Conservation (phyloP, 2,329 filamentous ascomycete species). For the Teratosphaeria epicoccoides region DNA sequence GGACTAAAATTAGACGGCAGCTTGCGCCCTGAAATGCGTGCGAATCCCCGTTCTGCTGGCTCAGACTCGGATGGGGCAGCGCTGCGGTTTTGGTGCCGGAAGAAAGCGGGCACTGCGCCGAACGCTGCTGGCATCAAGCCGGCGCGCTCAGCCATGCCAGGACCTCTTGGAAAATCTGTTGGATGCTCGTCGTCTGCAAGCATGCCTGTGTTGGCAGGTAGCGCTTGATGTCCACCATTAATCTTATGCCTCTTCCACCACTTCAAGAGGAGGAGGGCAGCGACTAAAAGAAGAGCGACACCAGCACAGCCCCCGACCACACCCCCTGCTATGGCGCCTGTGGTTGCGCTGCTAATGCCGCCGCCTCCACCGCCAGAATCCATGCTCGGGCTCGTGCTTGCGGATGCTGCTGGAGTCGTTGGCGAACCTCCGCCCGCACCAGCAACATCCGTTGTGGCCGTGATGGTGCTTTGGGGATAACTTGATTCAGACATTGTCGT, state of each 20-base stretch:
- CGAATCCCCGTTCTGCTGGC: constrained; percentile 33
- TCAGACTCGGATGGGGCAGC: constrained; percentile 7
- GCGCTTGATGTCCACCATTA: constrained; percentile 14
- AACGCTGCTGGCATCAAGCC: constrained; percentile 26
- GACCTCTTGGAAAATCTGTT: constrained; percentile 10
- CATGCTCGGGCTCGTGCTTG: background rate
- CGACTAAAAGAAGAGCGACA: constrained; percentile 39
- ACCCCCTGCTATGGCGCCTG: constrained; percentile 47
- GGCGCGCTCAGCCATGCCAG: constrained; percentile 32
- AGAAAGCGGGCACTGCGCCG: constrained; percentile 27
- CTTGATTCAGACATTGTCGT: background rate
- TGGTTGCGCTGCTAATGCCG: constrained; percentile 10
- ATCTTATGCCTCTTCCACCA: constrained; percentile 35
- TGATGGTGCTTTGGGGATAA: constrained; percentile 5
- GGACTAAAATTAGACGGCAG: constrained; percentile 39
- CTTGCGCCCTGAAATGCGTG: constrained; percentile 38
- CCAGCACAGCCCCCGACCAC: constrained; percentile 54
- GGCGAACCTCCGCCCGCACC: background rate
- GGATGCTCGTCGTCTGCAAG: constrained; percentile 5
- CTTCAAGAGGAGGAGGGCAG: constrained; percentile 43
- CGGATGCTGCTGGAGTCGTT: background rate
- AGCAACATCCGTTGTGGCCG: constrained; percentile 6
- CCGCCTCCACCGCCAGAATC: constrained; percentile 1
- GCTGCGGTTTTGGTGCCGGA: constrained; percentile 26
- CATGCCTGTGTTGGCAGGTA: constrained; percentile 14